These are phyloP conservation scores for Phaffia tasmanica DNA, from an alignment of 768 basidiomycete genomes.

Conservation along the genomic window DNA sequence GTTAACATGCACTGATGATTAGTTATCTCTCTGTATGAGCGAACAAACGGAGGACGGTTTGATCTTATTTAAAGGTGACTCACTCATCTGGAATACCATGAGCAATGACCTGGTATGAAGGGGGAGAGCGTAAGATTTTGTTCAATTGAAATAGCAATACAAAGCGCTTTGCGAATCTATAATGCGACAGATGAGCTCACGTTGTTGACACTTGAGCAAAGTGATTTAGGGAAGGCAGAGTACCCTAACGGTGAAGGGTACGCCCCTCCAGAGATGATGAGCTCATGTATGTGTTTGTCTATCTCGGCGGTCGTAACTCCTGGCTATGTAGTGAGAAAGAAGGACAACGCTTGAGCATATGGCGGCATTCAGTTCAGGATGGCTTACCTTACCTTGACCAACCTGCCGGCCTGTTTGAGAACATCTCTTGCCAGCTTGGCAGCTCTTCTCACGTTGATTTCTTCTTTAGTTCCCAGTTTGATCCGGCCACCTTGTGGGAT, in stretches of 20 bases:
- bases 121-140: not conserved
- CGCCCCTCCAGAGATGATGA: constrained; percentile 55
- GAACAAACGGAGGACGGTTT: constrained; percentile 11
- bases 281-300: constrained; percentile 60
- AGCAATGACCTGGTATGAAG: constrained; percentile 18
- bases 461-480: constrained; percentile 48
- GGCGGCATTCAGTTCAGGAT: not conserved
- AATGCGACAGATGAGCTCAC: constrained; percentile 47
- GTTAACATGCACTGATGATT: constrained; percentile 11
- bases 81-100: constrained; percentile 86
- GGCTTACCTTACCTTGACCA: constrained; percentile 36
- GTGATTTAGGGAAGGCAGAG: constrained; percentile 60
- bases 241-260: constrained; percentile 82
- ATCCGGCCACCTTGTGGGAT: constrained; percentile 39
- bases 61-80: constrained; percentile 31
- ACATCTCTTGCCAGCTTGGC: constrained; percentile 51
- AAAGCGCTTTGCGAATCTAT: not conserved
- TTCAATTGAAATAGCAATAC: not conserved
- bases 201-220: constrained; percentile 83
- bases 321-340: constrained; percentile 7
- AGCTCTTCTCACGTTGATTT: constrained; percentile 47
- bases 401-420: constrained; percentile 51
- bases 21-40: not conserved
- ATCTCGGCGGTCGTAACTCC: constrained; percentile 58
- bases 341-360: not conserved